Base-by-base conservation (phyloP, 1,284 basidiomycete genomes). In the Schizophyllum amplum region DNA sequence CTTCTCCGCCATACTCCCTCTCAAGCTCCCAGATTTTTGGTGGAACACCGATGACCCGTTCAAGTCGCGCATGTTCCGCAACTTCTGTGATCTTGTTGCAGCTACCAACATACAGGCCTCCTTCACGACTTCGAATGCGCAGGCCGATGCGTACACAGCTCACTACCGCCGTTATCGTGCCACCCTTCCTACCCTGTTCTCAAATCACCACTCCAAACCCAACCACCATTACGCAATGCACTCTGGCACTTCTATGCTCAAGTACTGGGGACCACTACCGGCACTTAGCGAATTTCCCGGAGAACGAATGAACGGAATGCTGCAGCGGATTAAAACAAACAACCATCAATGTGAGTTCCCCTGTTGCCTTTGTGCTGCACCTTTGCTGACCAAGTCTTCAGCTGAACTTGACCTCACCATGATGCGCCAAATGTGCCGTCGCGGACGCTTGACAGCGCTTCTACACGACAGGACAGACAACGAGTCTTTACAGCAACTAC, bases 221-320 rank as follows among this genome's bases (percentile, higher is more conserved):
- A 73, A 72, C 58, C 70, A 72, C 57, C 72, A 74, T 55, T 72
- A 65, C 59, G 70, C 69, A 15, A 68, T 70, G 67, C 72, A 72
- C 52, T 66, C 68, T 63, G 58, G 54, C 2, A 13, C 27, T 33
- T 62, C 60, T 9, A 54, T 67, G 1, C 53, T 73, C 17, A 68
- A 67, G 55, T 66, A 61, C 53, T 73, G 69, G 69, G 71, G 71
- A 13, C 71, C 71, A 47, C 54, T 71, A 17, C 33, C 62, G 24
- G 9, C 52, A 15, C 48, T 69, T 1, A 67, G 66, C 60, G 68
- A 71, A 56, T 70, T 70, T 61, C 60, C 63, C 13, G 65, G 63
- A 27, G 71, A 73, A 57, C 61, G 60, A 21, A 47, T 66, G 24
- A 72, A 72, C 65, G 69, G 71, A 20, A 63, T 56, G 22, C 57